Base-by-base conservation (phyloP, 2,329 filamentous ascomycete species). In the Elsinoe ampelina region DNA sequence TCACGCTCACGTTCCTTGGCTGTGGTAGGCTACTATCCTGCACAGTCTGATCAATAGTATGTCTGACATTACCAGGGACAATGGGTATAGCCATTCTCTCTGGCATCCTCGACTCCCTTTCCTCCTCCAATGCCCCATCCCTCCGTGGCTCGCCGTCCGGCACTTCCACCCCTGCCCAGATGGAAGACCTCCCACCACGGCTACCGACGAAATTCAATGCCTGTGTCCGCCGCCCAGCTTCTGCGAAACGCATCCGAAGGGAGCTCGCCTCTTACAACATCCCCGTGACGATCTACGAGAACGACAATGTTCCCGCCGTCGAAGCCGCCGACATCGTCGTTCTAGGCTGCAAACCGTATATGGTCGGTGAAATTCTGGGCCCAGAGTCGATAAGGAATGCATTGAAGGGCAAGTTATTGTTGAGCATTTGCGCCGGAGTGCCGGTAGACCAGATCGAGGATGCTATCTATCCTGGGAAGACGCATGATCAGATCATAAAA, bases 41-140 rank as follows among this genome's bases (percentile, higher is more conserved):
- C 58, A 13, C 42, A 36, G 13, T 51, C 54, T 34, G 13, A 5
- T 17, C 30, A 26, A 50, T n/a, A 26, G 26, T 55, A 26, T 30
- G 13, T 39, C 58, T 55, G 38, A 58, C 56, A 42, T 55, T 12
- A 51, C 54, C 63, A 90, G 86, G 88, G 62, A 91, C 84, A 55
- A 87, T 95, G 82, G 89, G 89, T 58, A 87, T 88, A 59, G 88
- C 88, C 58, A 91, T 95, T 63, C 80, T 95, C 58, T 84, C 81
- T 56, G 89, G 89, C 61, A 85, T 95, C 66, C 80, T 95, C 63
- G 77, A 81, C 59, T 87, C 86, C 10, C 78, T 93, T 59, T 65
- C 59, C 15, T 65, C 65, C 48, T 56, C 54, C n/a, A 42, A 35
- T 38, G 45, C 54, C 19, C 22, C 36, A 10, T 22, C 38, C 38